Evolutionary conservation across 768 basidiomycete genomes (phyloP).

Genomic region (Auriscalpium vulgare): DNA sequence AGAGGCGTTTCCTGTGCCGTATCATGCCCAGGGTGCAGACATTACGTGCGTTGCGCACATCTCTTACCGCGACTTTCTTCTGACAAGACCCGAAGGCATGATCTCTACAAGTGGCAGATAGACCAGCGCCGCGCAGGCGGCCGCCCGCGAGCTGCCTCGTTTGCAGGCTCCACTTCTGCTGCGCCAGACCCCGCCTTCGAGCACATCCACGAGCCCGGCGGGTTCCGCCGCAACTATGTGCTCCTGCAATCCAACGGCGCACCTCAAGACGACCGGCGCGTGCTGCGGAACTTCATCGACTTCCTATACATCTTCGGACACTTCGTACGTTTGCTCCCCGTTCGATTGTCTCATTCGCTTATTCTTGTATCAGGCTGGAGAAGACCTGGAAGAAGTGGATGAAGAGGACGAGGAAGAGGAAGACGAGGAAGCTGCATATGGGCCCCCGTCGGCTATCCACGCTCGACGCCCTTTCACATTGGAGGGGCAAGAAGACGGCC

Average conservation of each 20-base stretch:
- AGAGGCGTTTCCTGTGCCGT: slow-evolving; percentile 82
- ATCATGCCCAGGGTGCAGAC: slow-evolving; percentile 81
- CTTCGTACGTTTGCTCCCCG: slow-evolving; percentile 57
- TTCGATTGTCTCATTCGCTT: slow-evolving; percentile 1
- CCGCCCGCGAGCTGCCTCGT: slow-evolving; percentile 66
- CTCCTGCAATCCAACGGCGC: slow-evolving; percentile 62
- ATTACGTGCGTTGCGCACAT: slow-evolving; percentile 64
- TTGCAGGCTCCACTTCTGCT: slow-evolving; percentile 43
- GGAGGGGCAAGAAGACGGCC: neutral
- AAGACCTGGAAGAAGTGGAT: slow-evolving; percentile 70
- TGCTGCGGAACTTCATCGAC: slow-evolving; percentile 84
- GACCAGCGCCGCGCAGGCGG: slow-evolving; percentile 49
- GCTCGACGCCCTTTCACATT: too few relatives aligned
- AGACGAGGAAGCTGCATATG: slow-evolving; percentile 14
- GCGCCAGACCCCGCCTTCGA: slow-evolving; percentile 73
- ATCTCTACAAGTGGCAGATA: slow-evolving; percentile 92
- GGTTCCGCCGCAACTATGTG: slow-evolving; percentile 87
- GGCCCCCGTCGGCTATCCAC: neutral
- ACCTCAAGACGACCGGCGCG: slow-evolving; percentile 34
- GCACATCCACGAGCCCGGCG: slow-evolving; percentile 92
- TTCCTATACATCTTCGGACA: slow-evolving; percentile 94
- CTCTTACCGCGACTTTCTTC: slow-evolving; percentile 11
- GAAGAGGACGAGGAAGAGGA: slow-evolving; percentile 52
- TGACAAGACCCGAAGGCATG: slow-evolving; percentile 46
- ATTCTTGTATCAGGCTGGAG: slow-evolving; percentile 57